Base-by-base conservation (phyloP, 169 alveolate species). In the Eimeria sp. region DNA sequence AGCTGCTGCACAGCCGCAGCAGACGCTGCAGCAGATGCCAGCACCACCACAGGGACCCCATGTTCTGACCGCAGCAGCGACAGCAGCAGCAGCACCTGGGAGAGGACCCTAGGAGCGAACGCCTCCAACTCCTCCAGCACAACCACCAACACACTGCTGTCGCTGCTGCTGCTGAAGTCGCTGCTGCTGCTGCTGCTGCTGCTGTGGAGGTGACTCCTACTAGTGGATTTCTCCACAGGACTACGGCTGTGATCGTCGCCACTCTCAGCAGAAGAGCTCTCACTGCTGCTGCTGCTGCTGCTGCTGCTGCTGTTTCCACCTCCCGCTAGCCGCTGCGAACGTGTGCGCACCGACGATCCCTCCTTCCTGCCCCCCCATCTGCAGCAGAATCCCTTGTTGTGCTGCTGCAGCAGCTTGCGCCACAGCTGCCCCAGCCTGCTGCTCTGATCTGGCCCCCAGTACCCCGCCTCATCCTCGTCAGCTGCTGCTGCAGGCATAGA, bases 51-150 rank as follows among this genome's bases (percentile, higher is more conserved):
- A 25, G 95, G 95, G 4, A 91, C 20, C 13, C 91, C 71, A 6
- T 64, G 78, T 72, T 91, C 74, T 27, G 43, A 33, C 62, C 95
- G 82, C 58, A 91, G 90, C 90, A 91, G 71, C 23, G 95, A 52
- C 85, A 91, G 85, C 71, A 91, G 95, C 54, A 76, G 95, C 90
- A 91, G 90, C 80, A 91, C 62, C 85, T 68, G 78, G 4, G 90
- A 56, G 25, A 91, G 71, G 1, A 78, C 68, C 33, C 89, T 74
- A 0, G 80, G 91, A 23, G 95, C 23, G 40, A 91, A 91, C 13
- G 95, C 90, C 85, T 91, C 95, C 71, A 83, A n/a, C 90, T 91
- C 95, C 62, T 91, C 95, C 60, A 91, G 56, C 30, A 91, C 95
- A 83, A 91, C 74, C n/a, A 91, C 89, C 54, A 91, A 40, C 62